These are phyloP conservation scores for Calocera viscosa DNA, from an alignment of 768 basidiomycete genomes.

Conservation along the genomic window DNA sequence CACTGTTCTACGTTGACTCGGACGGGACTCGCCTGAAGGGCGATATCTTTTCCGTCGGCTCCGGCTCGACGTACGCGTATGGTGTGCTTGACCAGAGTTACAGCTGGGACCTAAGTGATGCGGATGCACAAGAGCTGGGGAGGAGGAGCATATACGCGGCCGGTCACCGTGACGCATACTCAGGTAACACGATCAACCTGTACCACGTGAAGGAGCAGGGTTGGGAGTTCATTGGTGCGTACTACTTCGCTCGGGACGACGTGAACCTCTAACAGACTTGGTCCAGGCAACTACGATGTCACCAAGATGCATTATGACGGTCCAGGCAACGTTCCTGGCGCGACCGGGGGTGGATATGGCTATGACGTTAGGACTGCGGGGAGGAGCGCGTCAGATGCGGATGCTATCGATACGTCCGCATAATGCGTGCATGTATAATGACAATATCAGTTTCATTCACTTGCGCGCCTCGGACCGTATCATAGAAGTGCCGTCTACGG, in stretches of 20 bases:
- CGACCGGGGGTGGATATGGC: conserved; percentile 58
- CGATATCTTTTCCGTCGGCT: conserved; percentile 96
- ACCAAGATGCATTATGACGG: conserved; percentile 85
- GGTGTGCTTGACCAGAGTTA: conserved; percentile 96
- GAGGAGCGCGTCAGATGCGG: conserved; percentile 3
- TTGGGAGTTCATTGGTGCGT: conserved; percentile 84
- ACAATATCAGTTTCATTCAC: neutral
- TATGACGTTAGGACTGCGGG: conserved; percentile 49
- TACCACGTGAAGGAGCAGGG: conserved; percentile 92
- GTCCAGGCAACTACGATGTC: conserved; percentile 80
- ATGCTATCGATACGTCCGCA: conserved; percentile 6
- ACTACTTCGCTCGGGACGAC: neutral
- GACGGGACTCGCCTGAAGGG: conserved; percentile 93
- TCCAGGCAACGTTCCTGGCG: conserved; percentile 53
- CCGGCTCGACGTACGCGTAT: conserved; percentile 97
- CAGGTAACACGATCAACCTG: conserved; percentile 89
- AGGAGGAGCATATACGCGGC: conserved; percentile 92
- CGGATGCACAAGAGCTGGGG: conserved; percentile 88
- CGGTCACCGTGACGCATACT: conserved; percentile 91
- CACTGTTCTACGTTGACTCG: conserved; percentile 94
- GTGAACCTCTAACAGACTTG: neutral
- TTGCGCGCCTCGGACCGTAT: neutral
- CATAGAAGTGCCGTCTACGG: neutral
- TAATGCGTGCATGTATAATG: neutral
- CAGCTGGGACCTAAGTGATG: conserved; percentile 81